Percentiles rank a stretch among this genome's conserved stretches.
Evolutionary conservation across 257 asterid species (phyloP).

Genomic region (Thymus mandschuricus): DNA sequence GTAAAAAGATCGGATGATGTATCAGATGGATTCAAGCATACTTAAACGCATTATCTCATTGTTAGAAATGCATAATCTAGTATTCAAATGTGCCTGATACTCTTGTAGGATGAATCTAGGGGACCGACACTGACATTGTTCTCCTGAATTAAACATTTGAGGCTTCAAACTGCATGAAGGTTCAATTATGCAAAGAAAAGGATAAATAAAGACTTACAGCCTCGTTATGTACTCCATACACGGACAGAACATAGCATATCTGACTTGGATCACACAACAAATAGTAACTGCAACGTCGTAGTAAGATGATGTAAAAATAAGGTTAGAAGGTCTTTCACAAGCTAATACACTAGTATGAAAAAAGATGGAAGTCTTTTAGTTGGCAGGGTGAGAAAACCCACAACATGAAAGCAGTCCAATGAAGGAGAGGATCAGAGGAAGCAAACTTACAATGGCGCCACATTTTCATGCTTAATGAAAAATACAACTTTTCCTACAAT

Average conservation of each 20-base stretch:
- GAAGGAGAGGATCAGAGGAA: slow-evolving; percentile 15
- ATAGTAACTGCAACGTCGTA: slow-evolving; percentile 62
- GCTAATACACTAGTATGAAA: neutral
- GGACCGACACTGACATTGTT: neutral
- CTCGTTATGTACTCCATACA: slow-evolving; percentile 67
- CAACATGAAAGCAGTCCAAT: neutral
- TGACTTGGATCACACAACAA: slow-evolving; percentile 80
- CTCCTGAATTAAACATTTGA: slow-evolving; percentile 18
- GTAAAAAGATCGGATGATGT: too few species aligned
- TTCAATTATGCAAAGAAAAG: neutral
- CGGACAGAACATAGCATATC: slow-evolving; percentile 66
- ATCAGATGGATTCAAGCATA: neutral
- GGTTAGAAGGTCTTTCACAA: slow-evolving; percentile 23
- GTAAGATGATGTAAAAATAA: slow-evolving; percentile 13
- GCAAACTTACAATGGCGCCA: slow-evolving; percentile 75
- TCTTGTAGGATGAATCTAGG: neutral
- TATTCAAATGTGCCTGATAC: neutral
- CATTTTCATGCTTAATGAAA: slow-evolving; percentile 64
- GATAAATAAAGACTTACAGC: slow-evolving; percentile 55
- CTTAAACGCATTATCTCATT: neutral
- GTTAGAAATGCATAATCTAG: neutral
- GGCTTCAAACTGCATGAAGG: slow-evolving; percentile 1
- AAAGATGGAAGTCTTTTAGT: too few species aligned
- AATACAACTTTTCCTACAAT: slow-evolving; percentile 69
- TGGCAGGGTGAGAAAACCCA: slow-evolving; percentile 6